phyloP scores from a whole-genome alignment of 805 yeast genomes.

The Kazachstania martiniae region DNA sequence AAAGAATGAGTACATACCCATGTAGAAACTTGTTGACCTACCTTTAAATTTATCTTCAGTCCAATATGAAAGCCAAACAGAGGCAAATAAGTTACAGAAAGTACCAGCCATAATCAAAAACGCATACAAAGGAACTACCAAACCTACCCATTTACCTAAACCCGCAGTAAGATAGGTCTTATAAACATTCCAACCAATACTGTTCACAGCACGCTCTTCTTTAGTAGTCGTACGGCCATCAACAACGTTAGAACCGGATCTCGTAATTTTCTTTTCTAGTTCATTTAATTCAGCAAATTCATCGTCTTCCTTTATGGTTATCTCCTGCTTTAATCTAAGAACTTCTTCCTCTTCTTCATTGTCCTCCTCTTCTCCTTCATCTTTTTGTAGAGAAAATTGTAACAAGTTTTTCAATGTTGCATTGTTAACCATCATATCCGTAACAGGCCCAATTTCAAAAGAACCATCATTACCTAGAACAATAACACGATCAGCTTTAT shows the following conservation, averaged over 20 bases:
- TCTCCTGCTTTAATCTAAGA: neutral
- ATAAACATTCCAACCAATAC: slow-evolving; percentile 40
- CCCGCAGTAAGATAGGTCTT: slow-evolving; percentile 42
- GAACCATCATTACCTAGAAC: slow-evolving; percentile 57
- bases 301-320: too few species aligned
- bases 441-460: slow-evolving; percentile 49
- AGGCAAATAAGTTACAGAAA: slow-evolving; percentile 24
- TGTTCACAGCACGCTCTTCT: slow-evolving; percentile 52
- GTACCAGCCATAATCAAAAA: slow-evolving; percentile 20
- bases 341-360: slow-evolving; percentile 13
- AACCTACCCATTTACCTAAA: slow-evolving; percentile 33
- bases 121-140: slow-evolving; percentile 16
- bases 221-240: slow-evolving; percentile 34
- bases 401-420: slow-evolving; percentile 40
- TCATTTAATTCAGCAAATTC: slow-evolving; percentile 2
- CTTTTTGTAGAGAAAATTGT: slow-evolving; percentile 32
- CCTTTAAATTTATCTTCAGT: slow-evolving; percentile 41
- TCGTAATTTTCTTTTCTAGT: slow-evolving; percentile 9
- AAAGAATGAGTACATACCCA: slow-evolving; percentile 65
- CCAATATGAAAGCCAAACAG: slow-evolving; percentile 80
- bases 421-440: slow-evolving; percentile 38
- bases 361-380: slow-evolving; percentile 24
- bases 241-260: slow-evolving; percentile 5
- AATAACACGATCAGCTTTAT: slow-evolving; percentile 57
- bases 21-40: slow-evolving; percentile 47